These are phyloP conservation scores for Syzygium jambos DNA, from an alignment of 345 rosid species.

Conservation along the genomic window DNA sequence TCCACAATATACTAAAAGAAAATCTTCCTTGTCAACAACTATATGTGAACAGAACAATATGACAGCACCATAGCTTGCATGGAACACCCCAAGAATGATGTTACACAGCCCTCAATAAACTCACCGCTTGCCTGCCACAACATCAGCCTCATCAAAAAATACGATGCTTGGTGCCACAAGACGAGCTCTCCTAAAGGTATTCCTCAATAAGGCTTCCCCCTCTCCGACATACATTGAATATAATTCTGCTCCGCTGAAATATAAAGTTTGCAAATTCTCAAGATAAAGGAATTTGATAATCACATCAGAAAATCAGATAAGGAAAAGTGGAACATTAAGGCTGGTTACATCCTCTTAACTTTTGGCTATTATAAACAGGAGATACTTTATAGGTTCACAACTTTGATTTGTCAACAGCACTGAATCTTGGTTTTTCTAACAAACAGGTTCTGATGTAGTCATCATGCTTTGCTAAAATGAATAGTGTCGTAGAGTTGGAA, in stretches of 20 bases:
- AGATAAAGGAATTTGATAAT: neutral
- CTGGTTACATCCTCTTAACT: neutral
- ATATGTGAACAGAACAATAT: neutral
- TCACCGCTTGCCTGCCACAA: slow-evolving; percentile 76
- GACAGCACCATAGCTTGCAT: neutral
- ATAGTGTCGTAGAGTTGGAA: neutral
- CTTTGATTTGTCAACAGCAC: neutral
- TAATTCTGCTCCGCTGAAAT: slow-evolving; percentile 79
- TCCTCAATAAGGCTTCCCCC: slow-evolving; percentile 87
- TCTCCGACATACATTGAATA: slow-evolving; percentile 98
- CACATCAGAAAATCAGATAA: neutral
- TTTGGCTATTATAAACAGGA: neutral
- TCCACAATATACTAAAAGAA: neutral
- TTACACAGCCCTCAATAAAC: neutral
- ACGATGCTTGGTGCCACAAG: slow-evolving; percentile 92
- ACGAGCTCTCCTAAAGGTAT: slow-evolving; percentile 83
- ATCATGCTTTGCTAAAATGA: neutral
- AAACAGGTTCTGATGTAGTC: neutral
- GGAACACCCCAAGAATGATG: neutral
- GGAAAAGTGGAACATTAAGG: neutral
- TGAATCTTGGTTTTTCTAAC: neutral
- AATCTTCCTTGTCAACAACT: neutral
- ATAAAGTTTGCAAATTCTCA: neutral
- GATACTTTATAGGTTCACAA: neutral
- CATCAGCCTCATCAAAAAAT: slow-evolving; percentile 95